Base-by-base conservation (phyloP, 495 filamentous ascomycete species). In the Talaromyces liani region DNA sequence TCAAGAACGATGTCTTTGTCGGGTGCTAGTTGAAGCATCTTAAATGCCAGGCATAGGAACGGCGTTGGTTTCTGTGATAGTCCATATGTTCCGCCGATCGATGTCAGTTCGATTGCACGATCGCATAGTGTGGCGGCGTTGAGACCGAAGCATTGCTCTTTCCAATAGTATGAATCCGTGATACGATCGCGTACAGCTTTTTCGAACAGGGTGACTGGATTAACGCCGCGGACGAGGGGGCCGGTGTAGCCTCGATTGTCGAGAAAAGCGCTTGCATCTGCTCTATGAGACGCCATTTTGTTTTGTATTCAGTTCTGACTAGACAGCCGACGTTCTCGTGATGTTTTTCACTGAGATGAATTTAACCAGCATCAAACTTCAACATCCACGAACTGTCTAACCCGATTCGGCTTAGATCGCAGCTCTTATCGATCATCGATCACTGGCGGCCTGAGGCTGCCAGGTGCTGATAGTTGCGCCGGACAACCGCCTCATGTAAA, bases 91-190 rank as follows among this genome's bases (percentile, higher is more conserved):
- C 94, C 94, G 62, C 92, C 95, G 60, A 98, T 83, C 69, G 81
- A 85, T 39, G 88, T 90, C 65, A 96, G 79, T 64, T 92, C 89
- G 39, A 89, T 88, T 2, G 93, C 93, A 34, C 94, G 92, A 78
- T 97, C 91, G 66, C 95, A 89, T 1, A 97, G 82, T 60, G 88
- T 97, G 66, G 80, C 91, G 61, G 92, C 91, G 77, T 98, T 98
- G 65, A 98, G 79, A 24, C 89, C 94, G 78, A 97, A 98, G 72
- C 93, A 95, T 74, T 97, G 93, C 73, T 98, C 95, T 75, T 97
- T 97, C 90, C 91, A 98, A 79, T 97, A 98, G 77, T 95, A 94
- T 66, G 85, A 89, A 65, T 96, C 90, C 62, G 91, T 86, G 74
- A 98, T 97, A 69, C 94, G 92, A 72, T 98, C 93, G 64, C 92